phyloP scores from a whole-genome alignment of 257 asterid species.

The Ehretia macrophylla region DNA sequence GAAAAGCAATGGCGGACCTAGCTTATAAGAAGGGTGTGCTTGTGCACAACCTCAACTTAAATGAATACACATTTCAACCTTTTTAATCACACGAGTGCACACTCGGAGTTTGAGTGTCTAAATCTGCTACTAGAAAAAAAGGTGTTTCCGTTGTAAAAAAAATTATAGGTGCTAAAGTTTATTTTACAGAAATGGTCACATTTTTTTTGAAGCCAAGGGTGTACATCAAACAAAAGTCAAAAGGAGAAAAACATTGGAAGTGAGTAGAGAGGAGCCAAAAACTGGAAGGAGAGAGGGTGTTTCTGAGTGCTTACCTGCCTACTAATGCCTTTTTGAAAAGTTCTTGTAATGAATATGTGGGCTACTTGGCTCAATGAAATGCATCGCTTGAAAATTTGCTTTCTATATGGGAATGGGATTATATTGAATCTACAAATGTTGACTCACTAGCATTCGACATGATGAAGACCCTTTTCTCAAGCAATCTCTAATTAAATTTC shows the following conservation, averaged over 20 bases:
- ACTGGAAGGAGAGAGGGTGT: neutral
- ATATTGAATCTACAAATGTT: constrained; percentile 1
- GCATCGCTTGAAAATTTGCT: neutral
- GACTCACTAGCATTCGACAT: constrained; percentile 12
- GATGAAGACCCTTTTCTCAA: constrained; percentile 19
- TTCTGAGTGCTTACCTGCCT: constrained; percentile 34
- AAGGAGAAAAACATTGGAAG: neutral
- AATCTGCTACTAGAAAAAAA: no score
- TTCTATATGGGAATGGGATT: neutral
- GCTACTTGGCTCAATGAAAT: neutral
- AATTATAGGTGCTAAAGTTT: no score
- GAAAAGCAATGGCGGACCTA: no score
- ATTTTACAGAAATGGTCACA: no score
- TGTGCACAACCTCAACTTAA: no score
- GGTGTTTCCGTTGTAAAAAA: no score
- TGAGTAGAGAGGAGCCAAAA: constrained; percentile 2
- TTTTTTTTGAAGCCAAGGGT: neutral
- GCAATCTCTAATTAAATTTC: constrained; percentile 2
- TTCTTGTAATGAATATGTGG: neutral
- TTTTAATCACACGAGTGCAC: no score
- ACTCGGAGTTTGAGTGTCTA: no score
- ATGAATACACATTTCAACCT: no score
- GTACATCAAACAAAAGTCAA: constrained; percentile 2
- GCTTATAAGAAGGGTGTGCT: no score
- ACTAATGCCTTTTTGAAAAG: constrained; percentile 30